A percentile compares a stretch with the other conserved stretches of the same genome.
These are phyloP conservation scores for Suillus clintonianus DNA, from an alignment of 768 basidiomycete species.

Conservation along the genomic window DNA sequence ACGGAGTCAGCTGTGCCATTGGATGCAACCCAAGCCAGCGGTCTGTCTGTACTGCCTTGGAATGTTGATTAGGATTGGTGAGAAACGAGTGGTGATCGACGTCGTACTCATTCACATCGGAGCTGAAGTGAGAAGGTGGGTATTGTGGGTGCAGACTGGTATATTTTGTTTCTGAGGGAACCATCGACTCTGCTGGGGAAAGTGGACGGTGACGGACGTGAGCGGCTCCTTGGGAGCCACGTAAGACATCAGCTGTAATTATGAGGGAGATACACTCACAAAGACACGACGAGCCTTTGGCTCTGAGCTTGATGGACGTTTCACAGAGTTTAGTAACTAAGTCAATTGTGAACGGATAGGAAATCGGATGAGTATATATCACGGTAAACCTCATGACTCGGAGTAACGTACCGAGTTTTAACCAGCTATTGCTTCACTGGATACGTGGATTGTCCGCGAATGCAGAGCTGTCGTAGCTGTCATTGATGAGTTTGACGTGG, in stretches of 20 bases:
- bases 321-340: constrained; percentile 21
- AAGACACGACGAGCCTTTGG: constrained; percentile 30
- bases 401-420: too few relatives aligned
- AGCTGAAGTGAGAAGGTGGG: constrained; percentile 28
- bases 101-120: constrained; percentile 48
- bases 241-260: not conserved
- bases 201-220: constrained; percentile 44
- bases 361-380: constrained; percentile 25
- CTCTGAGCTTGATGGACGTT: constrained; percentile 39
- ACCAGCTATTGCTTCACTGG: too few relatives aligned
- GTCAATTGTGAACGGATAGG: constrained; percentile 25
- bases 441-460: not conserved
- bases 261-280: constrained; percentile 27
- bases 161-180: constrained; percentile 26
- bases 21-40: constrained; percentile 29
- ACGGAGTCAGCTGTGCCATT: constrained; percentile 36
- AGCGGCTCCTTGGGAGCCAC: constrained; percentile 38
- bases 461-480: not conserved
- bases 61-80: constrained; percentile 49
- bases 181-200: constrained; percentile 41
- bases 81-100: constrained; percentile 28
- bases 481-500: not conserved
- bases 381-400: too few relatives aligned
- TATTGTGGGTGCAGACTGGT: constrained; percentile 26
- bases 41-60: constrained; percentile 74